Conservation (phyloP, 768 basidiomycete genomes). For the Serendipita sp. region DNA sequence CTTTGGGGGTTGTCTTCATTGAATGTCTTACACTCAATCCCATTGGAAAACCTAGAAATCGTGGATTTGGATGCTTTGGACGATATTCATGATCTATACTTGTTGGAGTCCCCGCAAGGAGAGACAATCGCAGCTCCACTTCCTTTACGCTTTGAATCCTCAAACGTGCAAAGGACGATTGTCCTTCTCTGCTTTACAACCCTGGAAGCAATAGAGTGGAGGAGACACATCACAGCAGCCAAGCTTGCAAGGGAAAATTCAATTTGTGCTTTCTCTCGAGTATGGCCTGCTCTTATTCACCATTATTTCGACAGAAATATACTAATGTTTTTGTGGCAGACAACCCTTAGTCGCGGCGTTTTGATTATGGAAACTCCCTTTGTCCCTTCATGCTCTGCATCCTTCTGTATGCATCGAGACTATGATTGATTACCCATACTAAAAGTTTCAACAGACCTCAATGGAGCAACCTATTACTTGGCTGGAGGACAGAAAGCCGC, state of each 20-base stretch:
- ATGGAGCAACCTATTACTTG: neutral
- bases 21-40: neutral
- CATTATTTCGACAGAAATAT: too few relatives aligned
- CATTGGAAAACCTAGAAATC: neutral
- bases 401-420: neutral
- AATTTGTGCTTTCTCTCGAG: neutral
- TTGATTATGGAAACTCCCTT: neutral
- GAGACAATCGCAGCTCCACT: neutral
- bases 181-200: neutral
- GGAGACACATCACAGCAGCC: neutral
- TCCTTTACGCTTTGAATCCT: neutral
- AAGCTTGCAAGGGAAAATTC: neutral
- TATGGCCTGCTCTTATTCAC: neutral
- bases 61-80: neutral
- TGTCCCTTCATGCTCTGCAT: neutral
- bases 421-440: neutral
- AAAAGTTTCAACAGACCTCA: neutral
- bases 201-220: conserved; percentile 1
- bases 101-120: neutral
- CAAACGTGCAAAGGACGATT: neutral
- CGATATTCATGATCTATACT: neutral
- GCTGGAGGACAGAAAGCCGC: neutral
- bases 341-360: neutral
- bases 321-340: neutral
- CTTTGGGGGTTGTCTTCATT: neutral